Base-by-base conservation (phyloP, 352 stramenopile species). In the Pythium apleroticum region DNA sequence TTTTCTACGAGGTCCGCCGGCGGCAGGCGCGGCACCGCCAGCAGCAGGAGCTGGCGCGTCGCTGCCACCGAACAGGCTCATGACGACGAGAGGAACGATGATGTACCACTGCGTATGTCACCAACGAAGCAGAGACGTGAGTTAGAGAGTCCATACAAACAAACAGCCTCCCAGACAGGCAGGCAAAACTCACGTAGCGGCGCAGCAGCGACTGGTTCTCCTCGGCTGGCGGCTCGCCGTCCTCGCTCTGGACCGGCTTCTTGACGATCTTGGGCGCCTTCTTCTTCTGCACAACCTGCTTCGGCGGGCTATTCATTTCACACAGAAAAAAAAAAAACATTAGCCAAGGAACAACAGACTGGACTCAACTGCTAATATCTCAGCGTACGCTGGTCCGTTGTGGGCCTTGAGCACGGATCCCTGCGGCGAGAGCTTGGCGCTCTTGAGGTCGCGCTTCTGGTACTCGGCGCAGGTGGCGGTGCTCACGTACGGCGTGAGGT, bases 171-270 rank as follows among this genome's bases (percentile, higher is more conserved):
- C 14, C 11, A 60, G 12, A 17, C 14, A n/a, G 52, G 19, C n/a
- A 14, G 30, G 20, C 8, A 4, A n/a, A n/a, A 88, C 83, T 58
- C 85, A 95, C 86, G 64, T 95, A 95, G 88, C 83, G 84, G 63
- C 86, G 84, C 60, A 95, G 66, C 74, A 95, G 88, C 37, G 82
- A 92, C 72, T 88, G 86, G 57, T 62, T 86, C 53, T 93, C 80
- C 52, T 91, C 82, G 45, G 84, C 73, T 0, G 72, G 46, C 20
- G 80, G 73, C 17, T 89, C 81, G 52, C 80, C 80, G 17, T 91
- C 84, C 45, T 89, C 83, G 53, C 59, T 77, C 50, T 86, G 77
- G 28, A 91, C 80, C 0, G 84, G 86, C 33, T 72, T 72, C 60
- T 91, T 84, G 49, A 95, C 84, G 20, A 81, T 82, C 60, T 89